Base-by-base conservation (phyloP, 306 rosid species). In the Fagus crenata region DNA sequence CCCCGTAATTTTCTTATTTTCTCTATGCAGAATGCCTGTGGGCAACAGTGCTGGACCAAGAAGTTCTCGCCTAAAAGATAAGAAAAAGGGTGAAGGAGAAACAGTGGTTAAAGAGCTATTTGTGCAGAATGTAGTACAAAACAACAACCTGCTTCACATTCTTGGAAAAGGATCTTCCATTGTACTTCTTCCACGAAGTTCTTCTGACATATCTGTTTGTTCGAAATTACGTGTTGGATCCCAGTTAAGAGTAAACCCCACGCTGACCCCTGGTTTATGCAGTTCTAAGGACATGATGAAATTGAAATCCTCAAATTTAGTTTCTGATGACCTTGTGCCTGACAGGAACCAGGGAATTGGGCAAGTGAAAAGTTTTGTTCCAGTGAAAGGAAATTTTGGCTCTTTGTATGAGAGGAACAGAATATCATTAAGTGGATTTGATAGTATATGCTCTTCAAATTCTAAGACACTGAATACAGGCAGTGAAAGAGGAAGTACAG, bases 61-160 rank as follows among this genome's bases (percentile, higher is more conserved):
- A 63, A 96, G 99, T 82, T 96, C 97, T 77, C 89, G 98, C 68
- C 93, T 96, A 74, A 96, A 93, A 84, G 96, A 92, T 79, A 96
- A 90, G 87, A 96, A 80, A 78, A 96, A 80, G 84, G 86, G 96
- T 74, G 99, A 96, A 93, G 98, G 99, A 71, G 99, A 91, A 58
- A 79, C 90, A 33, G 89, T 96, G 75, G 89, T 96, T 69, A 96
- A 96, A 84, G 96, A 93, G 85, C 79, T 88, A 67, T 96, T 96
- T 84, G 98, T 89, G 67, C 97, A 86, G 75, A 84, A 88, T 64
- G 89, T 93, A 32, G 71, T 87, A 60, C 89, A 81, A 83, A 96
- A 91, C 81, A 93, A 96, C 81, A 86, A 88, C 73, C 77, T 96
- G 83, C 98, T 96, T 84, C 92, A 89, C 70, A 71, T 54, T 73